A percentile compares a stretch with the other conserved stretches of the same genome.
Conservation (phyloP, 1,284 basidiomycete genomes). For the Leccinum laetum region DNA sequence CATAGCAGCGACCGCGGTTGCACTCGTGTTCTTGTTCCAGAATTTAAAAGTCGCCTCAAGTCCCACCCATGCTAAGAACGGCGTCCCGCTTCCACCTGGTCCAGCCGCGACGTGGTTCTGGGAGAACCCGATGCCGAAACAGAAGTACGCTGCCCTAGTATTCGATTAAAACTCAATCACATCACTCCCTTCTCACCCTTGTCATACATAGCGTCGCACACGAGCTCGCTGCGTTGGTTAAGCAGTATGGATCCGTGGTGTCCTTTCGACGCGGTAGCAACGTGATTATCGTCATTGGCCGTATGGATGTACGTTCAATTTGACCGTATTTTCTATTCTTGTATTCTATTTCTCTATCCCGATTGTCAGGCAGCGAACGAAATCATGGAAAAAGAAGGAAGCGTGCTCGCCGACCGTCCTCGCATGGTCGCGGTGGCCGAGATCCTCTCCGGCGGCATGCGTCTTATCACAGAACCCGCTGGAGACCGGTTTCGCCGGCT, state of each 20-base stretch:
- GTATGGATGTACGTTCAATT: conserved; percentile 28
- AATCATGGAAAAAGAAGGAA: conserved; percentile 36
- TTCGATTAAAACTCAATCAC: neutral
- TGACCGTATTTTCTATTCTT: neutral
- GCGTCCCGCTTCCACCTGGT: conserved; percentile 26
- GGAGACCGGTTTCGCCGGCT: conserved; percentile 29
- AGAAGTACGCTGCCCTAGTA: conserved; percentile 1
- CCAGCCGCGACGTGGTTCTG: conserved; percentile 24
- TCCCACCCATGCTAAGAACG: conserved; percentile 2
- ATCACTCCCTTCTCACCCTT: neutral
- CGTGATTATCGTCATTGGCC: conserved; percentile 28
- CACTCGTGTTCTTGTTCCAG: neutral
- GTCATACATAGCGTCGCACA: neutral
- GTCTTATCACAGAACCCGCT: conserved; percentile 16
- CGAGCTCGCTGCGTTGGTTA: conserved; percentile 20
- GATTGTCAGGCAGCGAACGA: conserved; percentile 18
- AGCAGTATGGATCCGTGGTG: conserved; percentile 32
- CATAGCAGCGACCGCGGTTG: neutral
- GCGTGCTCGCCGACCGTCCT: conserved; percentile 30
- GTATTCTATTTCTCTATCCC: neutral
- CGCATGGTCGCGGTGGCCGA: conserved; percentile 24
- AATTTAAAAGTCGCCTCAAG: neutral
- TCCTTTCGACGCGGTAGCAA: conserved; percentile 26
- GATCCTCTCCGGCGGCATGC: conserved; percentile 26
- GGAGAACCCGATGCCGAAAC: conserved; percentile 8